Percentiles rank a stretch among this genome's conserved stretches.
Conservation (phyloP, 345 rosid species). For the Anacardium occidentale region DNA sequence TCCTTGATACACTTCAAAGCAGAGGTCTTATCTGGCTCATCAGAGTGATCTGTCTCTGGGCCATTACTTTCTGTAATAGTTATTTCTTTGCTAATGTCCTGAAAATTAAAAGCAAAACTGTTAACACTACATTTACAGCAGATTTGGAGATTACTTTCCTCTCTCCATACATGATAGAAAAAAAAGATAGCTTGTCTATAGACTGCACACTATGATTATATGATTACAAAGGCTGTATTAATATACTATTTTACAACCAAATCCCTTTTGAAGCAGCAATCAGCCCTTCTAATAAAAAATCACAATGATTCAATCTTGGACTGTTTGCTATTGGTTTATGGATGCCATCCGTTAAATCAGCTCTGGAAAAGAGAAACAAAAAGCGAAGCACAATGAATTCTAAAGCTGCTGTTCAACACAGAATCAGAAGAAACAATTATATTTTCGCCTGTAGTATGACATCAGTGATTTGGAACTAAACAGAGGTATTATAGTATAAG, state of each 20-base stretch:
- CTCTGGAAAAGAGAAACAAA: background rate
- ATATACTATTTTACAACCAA: background rate
- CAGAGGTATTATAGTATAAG: too few species aligned
- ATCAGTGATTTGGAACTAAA: background rate
- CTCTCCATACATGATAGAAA: background rate
- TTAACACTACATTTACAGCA: background rate
- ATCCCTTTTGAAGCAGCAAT: background rate
- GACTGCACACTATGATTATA: too few species aligned
- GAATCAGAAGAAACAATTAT: background rate
- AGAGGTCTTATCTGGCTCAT: conserved; percentile 22
- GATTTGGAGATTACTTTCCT: background rate
- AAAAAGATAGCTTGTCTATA: background rate
- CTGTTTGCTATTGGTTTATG: background rate
- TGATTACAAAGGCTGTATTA: background rate
- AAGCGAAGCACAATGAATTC: background rate
- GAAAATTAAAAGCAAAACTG: conserved; percentile 12
- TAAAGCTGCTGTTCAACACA: background rate
- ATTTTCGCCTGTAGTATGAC: background rate
- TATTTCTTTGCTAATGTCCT: conserved; percentile 32
- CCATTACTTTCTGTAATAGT: conserved; percentile 25
- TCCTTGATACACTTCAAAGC: conserved; percentile 17
- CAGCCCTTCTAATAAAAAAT: background rate
- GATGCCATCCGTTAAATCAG: background rate
- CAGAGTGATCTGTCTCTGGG: conserved; percentile 13
- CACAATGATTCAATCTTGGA: background rate